Evolutionary conservation across 768 basidiomycete species (phyloP).

Genomic region (Paxillus rubicundulus): DNA sequence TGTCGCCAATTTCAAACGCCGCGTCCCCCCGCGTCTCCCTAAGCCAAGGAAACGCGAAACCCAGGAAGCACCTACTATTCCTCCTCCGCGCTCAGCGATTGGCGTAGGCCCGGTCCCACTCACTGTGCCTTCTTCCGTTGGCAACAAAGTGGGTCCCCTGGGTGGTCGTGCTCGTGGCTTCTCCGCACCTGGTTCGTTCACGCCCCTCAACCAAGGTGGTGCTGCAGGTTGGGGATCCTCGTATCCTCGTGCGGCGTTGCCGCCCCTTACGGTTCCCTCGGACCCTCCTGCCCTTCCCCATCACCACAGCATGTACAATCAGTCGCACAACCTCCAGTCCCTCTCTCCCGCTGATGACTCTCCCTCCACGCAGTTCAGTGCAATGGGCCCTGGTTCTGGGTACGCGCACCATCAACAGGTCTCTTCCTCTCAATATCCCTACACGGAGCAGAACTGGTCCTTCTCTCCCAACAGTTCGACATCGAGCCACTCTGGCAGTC

Average conservation of each 20-base stretch:
- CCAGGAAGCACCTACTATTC: constrained; percentile 64
- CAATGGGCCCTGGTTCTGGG: constrained; percentile 35
- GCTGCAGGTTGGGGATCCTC: constrained; percentile 57
- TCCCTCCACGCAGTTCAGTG: constrained; percentile 46
- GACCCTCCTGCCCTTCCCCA: constrained; percentile 64
- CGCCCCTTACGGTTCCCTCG: constrained; percentile 80
- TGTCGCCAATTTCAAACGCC: constrained; percentile 92
- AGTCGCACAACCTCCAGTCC: constrained; percentile 58
- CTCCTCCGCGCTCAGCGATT: constrained; percentile 74
- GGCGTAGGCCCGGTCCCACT: constrained; percentile 68
- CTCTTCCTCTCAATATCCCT: constrained; percentile 58
- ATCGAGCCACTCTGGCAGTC: constrained; percentile 66
- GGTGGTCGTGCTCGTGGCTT: constrained; percentile 73
- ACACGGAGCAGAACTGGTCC: constrained; percentile 60
- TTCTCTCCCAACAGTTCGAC: constrained; percentile 48
- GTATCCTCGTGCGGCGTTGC: constrained; percentile 64
- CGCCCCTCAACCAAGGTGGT: constrained; percentile 60
- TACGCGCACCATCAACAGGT: constrained; percentile 35
- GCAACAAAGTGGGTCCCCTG: constrained; percentile 35
- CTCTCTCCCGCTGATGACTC: constrained; percentile 72
- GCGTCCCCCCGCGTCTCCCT: constrained; percentile 89
- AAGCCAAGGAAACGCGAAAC: constrained; percentile 81
- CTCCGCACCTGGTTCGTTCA: constrained; percentile 79
- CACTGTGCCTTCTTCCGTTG: constrained; percentile 51
- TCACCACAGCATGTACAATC: constrained; percentile 54